These are phyloP conservation scores for Ustanciosporium gigantosporum DNA, from an alignment of 1,284 basidiomycete genomes.

Conservation along the genomic window DNA sequence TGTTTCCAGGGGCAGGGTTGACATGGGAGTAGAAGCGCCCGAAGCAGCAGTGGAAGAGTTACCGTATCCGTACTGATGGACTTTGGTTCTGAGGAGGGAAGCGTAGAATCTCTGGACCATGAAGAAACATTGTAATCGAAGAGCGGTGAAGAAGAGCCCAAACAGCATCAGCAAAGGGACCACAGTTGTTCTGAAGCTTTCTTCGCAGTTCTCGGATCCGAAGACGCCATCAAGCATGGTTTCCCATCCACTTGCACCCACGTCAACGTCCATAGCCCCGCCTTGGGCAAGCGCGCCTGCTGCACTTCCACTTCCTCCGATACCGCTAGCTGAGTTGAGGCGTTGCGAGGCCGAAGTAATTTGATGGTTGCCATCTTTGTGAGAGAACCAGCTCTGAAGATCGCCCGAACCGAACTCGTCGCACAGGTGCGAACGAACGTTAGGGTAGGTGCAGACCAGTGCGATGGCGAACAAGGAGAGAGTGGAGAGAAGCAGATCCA, in stretches of 20 bases:
- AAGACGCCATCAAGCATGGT: constrained; percentile 35
- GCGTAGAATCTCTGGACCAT: constrained; percentile 28
- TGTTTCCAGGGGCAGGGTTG: not conserved
- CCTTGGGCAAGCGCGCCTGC: not conserved
- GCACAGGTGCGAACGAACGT: constrained; percentile 37
- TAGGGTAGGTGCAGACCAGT: constrained; percentile 41
- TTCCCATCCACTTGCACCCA: constrained; percentile 34
- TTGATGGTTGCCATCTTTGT: not conserved
- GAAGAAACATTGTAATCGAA: constrained; percentile 41
- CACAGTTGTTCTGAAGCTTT: constrained; percentile 30
- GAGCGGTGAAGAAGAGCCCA: constrained; percentile 26
- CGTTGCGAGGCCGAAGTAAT: not conserved
- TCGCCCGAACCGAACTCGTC: constrained; percentile 40
- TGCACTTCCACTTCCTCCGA: not conserved
- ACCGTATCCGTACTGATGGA: constrained; percentile 23
- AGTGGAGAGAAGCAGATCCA: constrained; percentile 45
- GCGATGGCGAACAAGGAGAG: constrained; percentile 40
- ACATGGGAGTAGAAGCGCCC: constrained; percentile 13
- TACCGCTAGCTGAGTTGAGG: not conserved
- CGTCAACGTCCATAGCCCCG: constrained; percentile 5
- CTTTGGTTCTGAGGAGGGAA: constrained; percentile 11
- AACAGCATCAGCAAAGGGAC: constrained; percentile 37
- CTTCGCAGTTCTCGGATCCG: constrained; percentile 41
- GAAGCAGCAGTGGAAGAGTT: constrained; percentile 3
- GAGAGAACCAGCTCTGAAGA: constrained; percentile 18